Evolutionary conservation across 2,329 filamentous ascomycete species (phyloP).

Genomic region (Colletotrichum filicis): DNA sequence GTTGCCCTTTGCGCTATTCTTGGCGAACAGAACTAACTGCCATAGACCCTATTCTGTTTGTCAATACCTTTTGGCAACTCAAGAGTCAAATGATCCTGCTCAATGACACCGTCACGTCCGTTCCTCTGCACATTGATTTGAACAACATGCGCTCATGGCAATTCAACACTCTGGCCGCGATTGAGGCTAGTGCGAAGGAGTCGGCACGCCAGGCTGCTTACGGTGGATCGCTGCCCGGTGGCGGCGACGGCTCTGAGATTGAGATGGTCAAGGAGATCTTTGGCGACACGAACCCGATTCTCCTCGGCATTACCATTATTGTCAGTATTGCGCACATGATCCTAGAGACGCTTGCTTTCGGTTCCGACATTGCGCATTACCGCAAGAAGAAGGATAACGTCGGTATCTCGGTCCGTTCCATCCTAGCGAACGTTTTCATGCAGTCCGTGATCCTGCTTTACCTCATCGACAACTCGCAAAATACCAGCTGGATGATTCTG

Average conservation of each 20-base stretch:
- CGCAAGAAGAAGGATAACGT: slow-evolving; percentile 99
- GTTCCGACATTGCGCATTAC: slow-evolving; percentile 97
- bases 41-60: slow-evolving; percentile 81
- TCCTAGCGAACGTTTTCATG: slow-evolving; percentile 98
- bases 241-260: slow-evolving; percentile 91
- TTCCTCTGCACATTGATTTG: slow-evolving; percentile 86
- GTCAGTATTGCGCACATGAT: slow-evolving; percentile 93
- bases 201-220: slow-evolving; percentile 81
- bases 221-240: slow-evolving; percentile 76
- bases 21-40: background rate
- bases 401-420: slow-evolving; percentile 94
- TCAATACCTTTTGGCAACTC: slow-evolving; percentile 98
- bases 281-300: slow-evolving; percentile 91
- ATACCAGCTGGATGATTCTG: slow-evolving; percentile 99
- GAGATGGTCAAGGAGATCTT: slow-evolving; percentile 98
- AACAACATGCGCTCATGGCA: slow-evolving; percentile 89
- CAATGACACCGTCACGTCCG: slow-evolving; percentile 86
- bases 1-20: slow-evolving; percentile 37
- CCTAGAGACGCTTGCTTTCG: slow-evolving; percentile 96
- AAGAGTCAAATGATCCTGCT: slow-evolving; percentile 89
- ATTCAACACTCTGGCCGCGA: slow-evolving; percentile 83
- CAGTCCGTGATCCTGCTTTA: slow-evolving; percentile 96
- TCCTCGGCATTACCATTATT: slow-evolving; percentile 84
- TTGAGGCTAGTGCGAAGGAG: slow-evolving; percentile 90
- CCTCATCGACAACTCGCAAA: slow-evolving; percentile 95